Base-by-base conservation (phyloP, 495 filamentous ascomycete genomes). In the Aspergillus haitiensis region DNA sequence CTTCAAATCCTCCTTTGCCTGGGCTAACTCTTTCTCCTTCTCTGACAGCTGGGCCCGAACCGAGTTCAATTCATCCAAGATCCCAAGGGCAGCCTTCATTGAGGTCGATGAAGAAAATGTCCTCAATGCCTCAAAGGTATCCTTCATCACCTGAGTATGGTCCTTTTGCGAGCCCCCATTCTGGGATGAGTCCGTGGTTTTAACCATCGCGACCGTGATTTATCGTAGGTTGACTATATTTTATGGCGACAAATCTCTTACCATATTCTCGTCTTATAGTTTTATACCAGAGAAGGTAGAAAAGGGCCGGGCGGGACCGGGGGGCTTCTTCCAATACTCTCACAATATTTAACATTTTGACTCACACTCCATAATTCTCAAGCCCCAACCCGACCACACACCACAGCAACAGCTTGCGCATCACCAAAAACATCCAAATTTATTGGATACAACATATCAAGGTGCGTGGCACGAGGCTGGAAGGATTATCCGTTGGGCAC, bases 11-110 rank as follows among this genome's bases (percentile, higher is more conserved):
- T 56, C 42, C 8, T 44, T 48, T 9, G 42, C 42, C 32, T 56
- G 54, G 10, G 31, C 40, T 31, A 56, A 44, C 39, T 56, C 54
- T 16, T 56, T 56, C 42, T 56, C 54, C 27, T 48, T 56, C 5
- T 44, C 21, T 18, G 33, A 18, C 13, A 56, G 54, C 32, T 47
- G 54, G 36, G 7, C 32, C 18, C 44, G 54, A n/a, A 48, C 31
- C 10, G 21, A 21, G 36, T 40, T 44, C 10, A 56, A 11, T 16
- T 56, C 54, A 8, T 56, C 42, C 11, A 56, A n/a, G 32, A 56
- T 56, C 1, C 6, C 16, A n/a, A 47, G 5, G 5, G 21, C 21
- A 21, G 27, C 48, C 15, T 51, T 51, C 1, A 51, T 33, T 33
- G 13, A 33, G 11, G 48, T 15, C 5, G 48, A 33, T 12, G 48